Conservation (phyloP, 2,329 filamentous ascomycete species). For the Aspergillus tanneri region DNA sequence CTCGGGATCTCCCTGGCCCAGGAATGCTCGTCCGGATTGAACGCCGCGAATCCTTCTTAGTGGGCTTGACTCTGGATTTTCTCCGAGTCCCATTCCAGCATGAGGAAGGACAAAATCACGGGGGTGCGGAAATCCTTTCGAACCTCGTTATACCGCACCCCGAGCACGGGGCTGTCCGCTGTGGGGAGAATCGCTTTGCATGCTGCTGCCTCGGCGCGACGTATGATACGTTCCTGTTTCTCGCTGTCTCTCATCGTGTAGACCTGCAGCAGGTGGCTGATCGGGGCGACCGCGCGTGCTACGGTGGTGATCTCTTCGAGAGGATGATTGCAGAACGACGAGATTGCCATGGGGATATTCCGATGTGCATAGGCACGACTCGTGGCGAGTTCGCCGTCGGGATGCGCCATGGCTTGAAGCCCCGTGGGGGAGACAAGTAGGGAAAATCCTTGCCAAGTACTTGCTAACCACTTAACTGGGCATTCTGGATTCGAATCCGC, state of each 20-base stretch:
- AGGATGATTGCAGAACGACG: slow-evolving; percentile 47
- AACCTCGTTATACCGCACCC: slow-evolving; percentile 54
- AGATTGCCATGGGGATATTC: slow-evolving; percentile 51
- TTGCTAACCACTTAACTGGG: slow-evolving; percentile 46
- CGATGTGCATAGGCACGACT: slow-evolving; percentile 47
- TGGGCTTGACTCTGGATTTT: slow-evolving; percentile 24
- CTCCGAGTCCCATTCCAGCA: slow-evolving; percentile 25
- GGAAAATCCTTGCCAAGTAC: slow-evolving; percentile 48
- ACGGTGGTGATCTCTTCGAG: slow-evolving; percentile 48
- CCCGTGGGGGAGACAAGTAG: slow-evolving; percentile 56
- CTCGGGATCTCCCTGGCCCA: slow-evolving; percentile 54
- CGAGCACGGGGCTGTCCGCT: slow-evolving; percentile 56
- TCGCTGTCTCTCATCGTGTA: slow-evolving; percentile 27
- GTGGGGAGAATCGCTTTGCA: slow-evolving; percentile 55
- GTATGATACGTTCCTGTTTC: slow-evolving; percentile 28
- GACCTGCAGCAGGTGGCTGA: slow-evolving; percentile 27
- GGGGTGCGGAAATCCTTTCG: slow-evolving; percentile 53
- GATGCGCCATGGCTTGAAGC: slow-evolving; percentile 54
- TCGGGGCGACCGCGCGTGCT: slow-evolving; percentile 22
- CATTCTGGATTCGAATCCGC: slow-evolving; percentile 44
- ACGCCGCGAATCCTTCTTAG: slow-evolving; percentile 23
- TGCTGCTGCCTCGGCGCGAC: slow-evolving; percentile 34
- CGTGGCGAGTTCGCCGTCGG: slow-evolving; percentile 54
- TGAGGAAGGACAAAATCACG: slow-evolving; percentile 43
- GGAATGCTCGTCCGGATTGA: slow-evolving; percentile 26